Evolutionary conservation across 192 early-diverging fungal genomes (phyloP), one percentile per base, ranked within the genome.

Genomic region (Cladochytrium replicatum): DNA sequence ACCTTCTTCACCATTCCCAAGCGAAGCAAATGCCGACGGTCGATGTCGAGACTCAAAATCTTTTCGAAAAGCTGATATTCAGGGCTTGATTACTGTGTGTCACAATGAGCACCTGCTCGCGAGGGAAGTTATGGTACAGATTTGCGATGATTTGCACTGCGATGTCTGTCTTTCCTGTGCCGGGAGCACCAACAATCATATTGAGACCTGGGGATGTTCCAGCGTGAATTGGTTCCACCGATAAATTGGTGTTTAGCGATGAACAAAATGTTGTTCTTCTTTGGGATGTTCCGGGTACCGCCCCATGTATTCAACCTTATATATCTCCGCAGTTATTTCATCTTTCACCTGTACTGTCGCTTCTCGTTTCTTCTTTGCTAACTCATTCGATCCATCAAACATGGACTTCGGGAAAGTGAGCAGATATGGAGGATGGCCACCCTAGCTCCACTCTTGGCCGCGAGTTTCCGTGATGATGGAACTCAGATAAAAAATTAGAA

Each of bases 81-180:
- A 99, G 71, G n/a, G 94, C 94, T 63, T 96, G 93, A 63, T 98
- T 98, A 32, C 88, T 93, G 57, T 95, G 91, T 2, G 97, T 94
- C 8, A 99, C 72, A 2, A 99, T 63, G 19, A 99, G 75, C 11
- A 84, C 97, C 39, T 89, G 93, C 56, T 97, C 83, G 9, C 80
- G 67, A 0, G 92, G 89, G 54, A 67, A 80, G 47, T 87, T 88
- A 69, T 94, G 91, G 60, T 98, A 98, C 30, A 97, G 64, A 52
- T 95, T 97, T 60, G 87, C 73, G 50, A 96, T 86, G 21, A 93
- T 89, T 64, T 99, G 93, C 7, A 93, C 97, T 0, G 97, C 93
- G 2, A 93, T 84, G 60, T 96, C 92, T 0, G 94, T 97, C 61
- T 99, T 99, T 40, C 97, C 97, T 4, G 97, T 93, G 37, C 97